Percentiles rank a stretch among this genome's conserved stretches.
phyloP scores from a whole-genome alignment of 2,329 filamentous ascomycete genomes.

The Didymella segeticola region DNA sequence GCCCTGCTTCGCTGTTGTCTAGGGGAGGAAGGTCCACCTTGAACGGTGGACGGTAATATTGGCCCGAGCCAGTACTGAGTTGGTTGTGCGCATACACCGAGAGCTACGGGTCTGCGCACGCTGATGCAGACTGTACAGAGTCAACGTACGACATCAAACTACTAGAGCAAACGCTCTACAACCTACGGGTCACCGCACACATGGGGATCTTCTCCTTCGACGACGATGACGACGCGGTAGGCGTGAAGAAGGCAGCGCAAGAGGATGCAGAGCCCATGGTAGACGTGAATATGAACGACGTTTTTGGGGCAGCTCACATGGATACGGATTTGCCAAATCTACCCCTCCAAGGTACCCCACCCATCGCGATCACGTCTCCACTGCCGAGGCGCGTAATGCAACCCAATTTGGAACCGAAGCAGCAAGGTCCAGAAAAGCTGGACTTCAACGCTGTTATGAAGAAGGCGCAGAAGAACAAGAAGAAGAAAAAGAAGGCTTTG shows the following conservation, averaged over 20 bases:
- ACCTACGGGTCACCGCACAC: slow-evolving; percentile 13
- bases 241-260: slow-evolving; percentile 23
- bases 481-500: slow-evolving; percentile 45
- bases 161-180: slow-evolving; percentile 15
- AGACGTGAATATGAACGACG: slow-evolving; percentile 25
- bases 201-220: slow-evolving; percentile 49
- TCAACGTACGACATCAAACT: slow-evolving; percentile 19
- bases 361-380: slow-evolving; percentile 45
- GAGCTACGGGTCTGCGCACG: slow-evolving; percentile 19
- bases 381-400: slow-evolving; percentile 38
- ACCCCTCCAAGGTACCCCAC: slow-evolving; percentile 42
- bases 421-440: slow-evolving; percentile 43
- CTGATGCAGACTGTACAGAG: slow-evolving; percentile 37
- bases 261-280: slow-evolving; percentile 11
- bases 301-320: slow-evolving; percentile 31
- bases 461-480: slow-evolving; percentile 49
- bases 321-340: slow-evolving; percentile 31
- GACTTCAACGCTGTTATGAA: slow-evolving; percentile 48
- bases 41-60: slow-evolving; percentile 60
- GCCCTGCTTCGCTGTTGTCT: slow-evolving; percentile 53
- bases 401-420: slow-evolving; percentile 30
- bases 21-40: slow-evolving; percentile 59
- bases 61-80: slow-evolving; percentile 24
- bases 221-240: slow-evolving; percentile 40
- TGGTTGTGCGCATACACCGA: slow-evolving; percentile 34